phyloP scores from a whole-genome alignment of 257 asterid species.

The Osmanthus fragrans region DNA sequence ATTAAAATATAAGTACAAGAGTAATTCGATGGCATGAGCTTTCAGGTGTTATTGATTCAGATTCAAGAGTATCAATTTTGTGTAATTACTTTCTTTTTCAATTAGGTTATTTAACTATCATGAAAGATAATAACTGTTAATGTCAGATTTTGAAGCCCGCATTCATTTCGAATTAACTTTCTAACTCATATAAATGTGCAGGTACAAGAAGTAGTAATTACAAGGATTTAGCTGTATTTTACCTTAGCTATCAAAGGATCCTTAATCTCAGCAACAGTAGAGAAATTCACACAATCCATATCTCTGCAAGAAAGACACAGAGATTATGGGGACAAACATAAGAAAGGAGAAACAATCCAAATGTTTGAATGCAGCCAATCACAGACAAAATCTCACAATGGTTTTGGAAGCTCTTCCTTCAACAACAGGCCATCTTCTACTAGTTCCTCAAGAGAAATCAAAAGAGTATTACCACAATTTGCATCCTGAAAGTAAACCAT shows the following conservation, averaged over 20 bases:
- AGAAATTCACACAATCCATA: slow-evolving; percentile 65
- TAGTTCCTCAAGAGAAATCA: slow-evolving; percentile 92
- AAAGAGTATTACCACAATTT: slow-evolving; percentile 89
- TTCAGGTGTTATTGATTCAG: slow-evolving; percentile 11
- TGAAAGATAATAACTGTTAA: not conserved
- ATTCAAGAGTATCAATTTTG: not conserved
- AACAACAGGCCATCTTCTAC: slow-evolving; percentile 81
- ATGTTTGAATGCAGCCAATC: slow-evolving; percentile 2
- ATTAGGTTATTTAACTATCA: not conserved
- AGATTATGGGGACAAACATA: slow-evolving; percentile 10
- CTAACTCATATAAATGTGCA: slow-evolving; percentile 3
- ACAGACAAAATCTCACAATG: slow-evolving; percentile 57
- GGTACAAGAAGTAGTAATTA: not conserved
- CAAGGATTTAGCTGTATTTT: slow-evolving; percentile 19
- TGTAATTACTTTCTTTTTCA: not conserved
- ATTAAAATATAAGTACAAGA: too few species aligned
- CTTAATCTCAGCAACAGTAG: slow-evolving; percentile 70
- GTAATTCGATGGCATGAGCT: not conserved
- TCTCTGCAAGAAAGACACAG: slow-evolving; percentile 49
- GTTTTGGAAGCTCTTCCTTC: slow-evolving; percentile 81
- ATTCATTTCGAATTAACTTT: slow-evolving; percentile 3
- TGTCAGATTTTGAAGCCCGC: slow-evolving; percentile 12
- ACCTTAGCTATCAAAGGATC: slow-evolving; percentile 86
- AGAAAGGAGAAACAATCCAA: slow-evolving; percentile 11
- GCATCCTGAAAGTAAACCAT: slow-evolving; percentile 70